phyloP scores from a whole-genome alignment of 2,329 filamentous ascomycete genomes.

The Cladophialophora exuberans region DNA sequence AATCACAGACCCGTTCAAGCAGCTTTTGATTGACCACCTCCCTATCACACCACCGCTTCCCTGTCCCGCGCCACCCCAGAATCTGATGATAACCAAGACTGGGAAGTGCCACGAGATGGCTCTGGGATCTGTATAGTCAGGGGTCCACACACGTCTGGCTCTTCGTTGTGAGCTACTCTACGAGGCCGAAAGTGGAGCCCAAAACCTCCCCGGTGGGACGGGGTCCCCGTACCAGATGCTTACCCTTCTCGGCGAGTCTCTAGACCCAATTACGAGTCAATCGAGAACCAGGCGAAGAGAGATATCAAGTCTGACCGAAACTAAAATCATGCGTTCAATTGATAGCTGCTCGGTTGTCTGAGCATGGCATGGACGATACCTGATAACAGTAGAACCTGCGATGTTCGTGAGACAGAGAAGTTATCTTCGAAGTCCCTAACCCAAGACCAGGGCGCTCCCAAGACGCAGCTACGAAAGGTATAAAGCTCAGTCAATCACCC shows the following conservation, averaged over 20 bases:
- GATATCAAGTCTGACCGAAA: not conserved
- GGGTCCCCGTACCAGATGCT: not conserved
- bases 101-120: not conserved
- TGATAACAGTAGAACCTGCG: not conserved
- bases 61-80: not conserved
- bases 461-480: not conserved
- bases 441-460: not conserved
- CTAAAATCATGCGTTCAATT: not conserved
- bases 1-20: not conserved
- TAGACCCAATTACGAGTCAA: not conserved
- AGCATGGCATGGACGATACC: not conserved
- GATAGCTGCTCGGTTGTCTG: not conserved
- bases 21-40: not conserved
- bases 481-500: not conserved
- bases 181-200: conserved; percentile 3
- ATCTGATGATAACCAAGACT: not conserved
- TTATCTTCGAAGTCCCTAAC: not conserved
- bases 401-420: not conserved
- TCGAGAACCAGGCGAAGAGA: not conserved
- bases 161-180: conserved; percentile 6
- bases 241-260: not conserved
- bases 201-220: not conserved
- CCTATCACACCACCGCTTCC: not conserved
- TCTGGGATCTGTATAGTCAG: not conserved
- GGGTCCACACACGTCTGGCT: not conserved